phyloP scores from a whole-genome alignment of 306 rosid genomes.

The Purshia tridentata region DNA sequence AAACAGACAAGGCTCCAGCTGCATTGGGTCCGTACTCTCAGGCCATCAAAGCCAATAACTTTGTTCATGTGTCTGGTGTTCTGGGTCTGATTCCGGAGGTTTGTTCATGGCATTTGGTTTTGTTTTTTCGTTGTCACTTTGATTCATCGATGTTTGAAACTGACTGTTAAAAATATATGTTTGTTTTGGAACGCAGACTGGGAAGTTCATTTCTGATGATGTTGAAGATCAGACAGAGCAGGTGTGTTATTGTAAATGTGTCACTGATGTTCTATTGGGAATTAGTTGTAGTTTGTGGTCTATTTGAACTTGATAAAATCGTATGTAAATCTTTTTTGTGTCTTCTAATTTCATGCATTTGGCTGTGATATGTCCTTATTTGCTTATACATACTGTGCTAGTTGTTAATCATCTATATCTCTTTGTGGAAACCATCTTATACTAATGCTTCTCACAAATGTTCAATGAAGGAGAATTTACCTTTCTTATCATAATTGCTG shows the following conservation, averaged over 20 bases:
- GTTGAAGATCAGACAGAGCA: slow-evolving; percentile 95
- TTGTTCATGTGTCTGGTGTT: slow-evolving; percentile 79
- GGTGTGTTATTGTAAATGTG: slow-evolving; percentile 40
- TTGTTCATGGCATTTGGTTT: neutral
- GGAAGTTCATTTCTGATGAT: slow-evolving; percentile 73
- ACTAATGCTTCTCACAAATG: neutral
- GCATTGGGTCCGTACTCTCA: slow-evolving; percentile 97
- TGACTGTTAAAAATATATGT: neutral
- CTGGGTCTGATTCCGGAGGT: slow-evolving; percentile 95
- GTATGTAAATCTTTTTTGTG: neutral
- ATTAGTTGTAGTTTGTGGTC: neutral
- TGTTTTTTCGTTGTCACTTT: neutral
- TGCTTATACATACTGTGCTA: neutral
- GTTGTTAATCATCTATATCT: neutral
- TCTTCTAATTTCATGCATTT: neutral
- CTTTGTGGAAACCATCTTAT: neutral
- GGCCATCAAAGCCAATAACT: slow-evolving; percentile 82
- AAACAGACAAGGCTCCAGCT: slow-evolving; percentile 88
- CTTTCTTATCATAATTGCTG: neutral
- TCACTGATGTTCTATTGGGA: neutral
- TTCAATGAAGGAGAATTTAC: neutral
- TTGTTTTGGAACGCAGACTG: slow-evolving; percentile 52
- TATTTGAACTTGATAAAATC: neutral
- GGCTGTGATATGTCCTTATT: neutral
- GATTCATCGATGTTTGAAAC: neutral